Evolutionary conservation across 352 stramenopile genomes (phyloP).

Genomic region (Nothophytophthora sp.): DNA sequence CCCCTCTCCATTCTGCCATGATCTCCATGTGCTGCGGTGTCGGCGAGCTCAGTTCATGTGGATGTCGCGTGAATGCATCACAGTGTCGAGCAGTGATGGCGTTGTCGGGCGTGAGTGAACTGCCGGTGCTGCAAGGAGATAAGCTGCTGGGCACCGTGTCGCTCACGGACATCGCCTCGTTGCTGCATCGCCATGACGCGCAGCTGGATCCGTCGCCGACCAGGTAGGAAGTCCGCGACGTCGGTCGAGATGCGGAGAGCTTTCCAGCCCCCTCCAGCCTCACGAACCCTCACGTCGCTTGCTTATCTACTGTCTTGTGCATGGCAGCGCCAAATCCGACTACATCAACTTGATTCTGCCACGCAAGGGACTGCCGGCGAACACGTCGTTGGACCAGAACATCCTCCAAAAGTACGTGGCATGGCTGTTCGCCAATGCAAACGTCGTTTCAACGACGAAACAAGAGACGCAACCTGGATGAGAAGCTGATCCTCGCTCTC

Average conservation of each 20-base stretch:
- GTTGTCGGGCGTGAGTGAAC: conserved; percentile 61
- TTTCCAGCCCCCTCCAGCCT: too few relatives aligned
- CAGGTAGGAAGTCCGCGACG: conserved; percentile 34
- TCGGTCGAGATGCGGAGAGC: too few relatives aligned
- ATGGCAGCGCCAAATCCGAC: conserved; percentile 82
- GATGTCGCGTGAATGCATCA: conserved; percentile 1
- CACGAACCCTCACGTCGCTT: too few relatives aligned
- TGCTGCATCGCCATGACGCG: conserved; percentile 66
- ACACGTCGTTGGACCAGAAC: conserved; percentile 57
- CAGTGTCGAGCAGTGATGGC: conserved; percentile 83
- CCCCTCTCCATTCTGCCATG: too few relatives aligned
- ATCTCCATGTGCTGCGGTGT: too few relatives aligned
- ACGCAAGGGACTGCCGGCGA: conserved; percentile 76
- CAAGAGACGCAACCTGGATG: too few relatives aligned
- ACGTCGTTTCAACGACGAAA: too few relatives aligned
- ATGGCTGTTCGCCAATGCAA: too few relatives aligned
- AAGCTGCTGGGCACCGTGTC: conserved; percentile 81
- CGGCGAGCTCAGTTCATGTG: too few relatives aligned
- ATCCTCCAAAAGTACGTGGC: conserved; percentile 35
- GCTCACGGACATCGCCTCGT: conserved; percentile 73
- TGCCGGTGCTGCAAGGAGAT: conserved; percentile 67
- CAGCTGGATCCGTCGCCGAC: conserved; percentile 47
- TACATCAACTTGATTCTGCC: conserved; percentile 89
- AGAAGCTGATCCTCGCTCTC: neutral
- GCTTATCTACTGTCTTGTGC: conserved; percentile 9